Evolutionary conservation across 2,329 filamentous ascomycete species (phyloP).

Genomic region (Penicillium occitanis): DNA sequence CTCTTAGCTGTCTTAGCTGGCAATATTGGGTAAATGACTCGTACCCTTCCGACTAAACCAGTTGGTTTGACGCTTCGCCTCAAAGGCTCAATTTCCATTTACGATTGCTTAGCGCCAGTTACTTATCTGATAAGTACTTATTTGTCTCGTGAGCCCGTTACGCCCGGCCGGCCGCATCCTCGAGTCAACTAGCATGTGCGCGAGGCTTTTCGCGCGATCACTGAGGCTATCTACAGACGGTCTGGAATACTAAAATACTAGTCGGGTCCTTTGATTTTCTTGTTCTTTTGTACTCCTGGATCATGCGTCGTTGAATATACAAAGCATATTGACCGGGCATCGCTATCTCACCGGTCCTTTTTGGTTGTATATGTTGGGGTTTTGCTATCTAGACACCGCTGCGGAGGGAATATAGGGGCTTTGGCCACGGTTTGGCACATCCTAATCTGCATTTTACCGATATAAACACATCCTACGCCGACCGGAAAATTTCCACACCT

Average conservation of each 20-base stretch:
- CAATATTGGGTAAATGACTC: slow-evolving; percentile 6
- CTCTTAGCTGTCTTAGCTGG: not conserved
- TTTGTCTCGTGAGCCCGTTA: slow-evolving; percentile 8
- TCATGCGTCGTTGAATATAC: not conserved
- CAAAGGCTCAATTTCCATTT: not conserved
- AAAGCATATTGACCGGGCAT: not conserved
- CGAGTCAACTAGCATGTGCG: not conserved
- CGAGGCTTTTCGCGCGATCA: not conserved
- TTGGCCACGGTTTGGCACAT: not conserved
- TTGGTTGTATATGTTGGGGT: not conserved
- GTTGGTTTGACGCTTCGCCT: slow-evolving; percentile 1
- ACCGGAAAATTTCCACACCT: not conserved
- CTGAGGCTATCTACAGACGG: not conserved
- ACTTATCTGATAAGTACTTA: slow-evolving; percentile 11
- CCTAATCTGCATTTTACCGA: not conserved
- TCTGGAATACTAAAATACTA: not conserved
- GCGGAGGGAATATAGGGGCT: not conserved
- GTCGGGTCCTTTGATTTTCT: not conserved
- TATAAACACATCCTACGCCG: not conserved
- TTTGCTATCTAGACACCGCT: not conserved
- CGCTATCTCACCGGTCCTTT: not conserved
- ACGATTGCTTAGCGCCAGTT: slow-evolving; percentile 7
- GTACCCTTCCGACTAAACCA: not conserved
- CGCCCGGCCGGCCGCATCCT: not conserved
- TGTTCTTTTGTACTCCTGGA: not conserved